Conservation (phyloP, 805 yeast genomes). For the Zygosaccharomyces lentus region DNA sequence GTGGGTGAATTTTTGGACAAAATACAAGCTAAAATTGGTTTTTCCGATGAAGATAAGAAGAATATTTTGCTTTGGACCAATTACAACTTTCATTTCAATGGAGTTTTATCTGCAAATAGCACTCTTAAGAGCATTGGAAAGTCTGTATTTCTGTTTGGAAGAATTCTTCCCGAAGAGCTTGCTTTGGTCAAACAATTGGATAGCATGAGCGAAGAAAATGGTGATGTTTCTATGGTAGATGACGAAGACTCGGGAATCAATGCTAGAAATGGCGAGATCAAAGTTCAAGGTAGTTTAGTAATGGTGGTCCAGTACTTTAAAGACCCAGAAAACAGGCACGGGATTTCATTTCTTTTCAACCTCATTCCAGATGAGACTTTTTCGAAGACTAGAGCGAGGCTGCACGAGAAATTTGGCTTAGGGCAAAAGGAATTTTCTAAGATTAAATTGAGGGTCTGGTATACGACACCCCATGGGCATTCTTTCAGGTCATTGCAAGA, state of each 20-base stretch:
- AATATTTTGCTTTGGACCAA: slow-evolving; percentile 56
- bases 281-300: slow-evolving; percentile 42
- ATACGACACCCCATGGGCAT: slow-evolving; percentile 34
- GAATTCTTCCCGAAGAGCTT: slow-evolving; percentile 43
- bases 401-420: slow-evolving; percentile 66
- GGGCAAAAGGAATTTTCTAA: slow-evolving; percentile 78
- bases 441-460: slow-evolving; percentile 47
- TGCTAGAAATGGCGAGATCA: slow-evolving; percentile 4
- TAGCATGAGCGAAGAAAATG: slow-evolving; percentile 13
- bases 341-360: slow-evolving; percentile 81
- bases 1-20: slow-evolving; percentile 52
- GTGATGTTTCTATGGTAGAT: slow-evolving; percentile 20
- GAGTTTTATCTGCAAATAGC: slow-evolving; percentile 35
- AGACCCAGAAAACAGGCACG: slow-evolving; percentile 61
- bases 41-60: slow-evolving; percentile 45
- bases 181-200: slow-evolving; percentile 24
- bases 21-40: slow-evolving; percentile 50
- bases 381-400: slow-evolving; percentile 56
- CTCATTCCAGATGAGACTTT: slow-evolving; percentile 64
- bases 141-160: slow-evolving; percentile 41
- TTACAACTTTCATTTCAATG: slow-evolving; percentile 35
- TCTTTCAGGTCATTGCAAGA: slow-evolving; percentile 38
- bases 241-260: slow-evolving; percentile 15
- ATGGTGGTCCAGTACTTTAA: slow-evolving; percentile 76
- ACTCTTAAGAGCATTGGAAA: slow-evolving; percentile 40